Evolutionary conservation across 2,329 filamentous ascomycete species (phyloP), one percentile per base, ranked within the genome.

Genomic region (Colletotrichum abscissum): DNA sequence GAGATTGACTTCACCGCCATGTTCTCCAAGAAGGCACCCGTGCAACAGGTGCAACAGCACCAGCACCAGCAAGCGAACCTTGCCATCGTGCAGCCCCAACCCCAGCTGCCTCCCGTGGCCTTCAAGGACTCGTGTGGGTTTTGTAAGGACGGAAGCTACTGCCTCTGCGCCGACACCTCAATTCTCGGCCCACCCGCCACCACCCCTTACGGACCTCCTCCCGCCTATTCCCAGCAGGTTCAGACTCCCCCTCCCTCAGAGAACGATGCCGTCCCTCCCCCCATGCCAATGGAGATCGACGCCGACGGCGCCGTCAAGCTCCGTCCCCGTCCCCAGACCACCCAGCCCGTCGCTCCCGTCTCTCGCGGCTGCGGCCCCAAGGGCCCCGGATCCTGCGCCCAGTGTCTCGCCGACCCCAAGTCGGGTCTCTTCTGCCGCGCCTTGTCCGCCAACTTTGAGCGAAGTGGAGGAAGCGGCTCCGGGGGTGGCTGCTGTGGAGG

Each of bases 341-440:
- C 55, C 19, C 73, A 84, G 82, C 68, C 78, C 83, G 42, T 79
- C 75, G 64, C 81, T 77, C 59, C 79, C 35, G 52, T 22, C 8
- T 70, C 80, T 1, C 79, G 82, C 33, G 84, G 86, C 42, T 92
- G 89, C 72, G 89, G 93, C 30, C 86, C 89, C 49, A 92, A 92
- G 66, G 93, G 93, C 0, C 94, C 94, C 0, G 94, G 94, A 11
- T 93, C 92, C 19, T 97, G 94, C 79, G 89, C 92, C 4, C 93
- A 96, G 83, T 97, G 94, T 79, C 88, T 92, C 72, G 87, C 90
- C 2, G 94, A 96, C 79, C 93, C 94, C 22, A 92, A 93, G 79
- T 94, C 94, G 3, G 94, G 93, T 1, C 89, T 95, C 49, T 97
- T 97, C 85, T 97, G 94, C 82, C 93, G 94, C 75, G 92, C 93